Percentiles rank a stretch among this genome's conserved stretches.
Evolutionary conservation across 78 protist genomes (phyloP).

Genomic region (Chrysochromulina tobinii): DNA sequence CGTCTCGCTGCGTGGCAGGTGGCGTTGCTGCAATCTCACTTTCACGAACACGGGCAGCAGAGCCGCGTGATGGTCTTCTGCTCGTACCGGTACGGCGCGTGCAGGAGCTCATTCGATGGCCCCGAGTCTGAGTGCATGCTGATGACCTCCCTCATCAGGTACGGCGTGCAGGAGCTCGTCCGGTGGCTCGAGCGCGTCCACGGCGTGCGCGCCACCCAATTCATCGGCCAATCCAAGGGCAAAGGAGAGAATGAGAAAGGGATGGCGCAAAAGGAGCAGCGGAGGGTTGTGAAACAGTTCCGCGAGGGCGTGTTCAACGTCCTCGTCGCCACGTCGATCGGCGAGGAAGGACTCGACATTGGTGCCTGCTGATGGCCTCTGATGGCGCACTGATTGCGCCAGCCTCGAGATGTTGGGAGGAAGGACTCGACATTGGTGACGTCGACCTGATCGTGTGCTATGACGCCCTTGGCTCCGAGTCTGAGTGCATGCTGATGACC

Average conservation of each 20-base stretch:
- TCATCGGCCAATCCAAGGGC: neutral
- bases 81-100: too few species aligned
- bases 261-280: constrained; percentile 52
- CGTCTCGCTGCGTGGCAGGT: too few species aligned
- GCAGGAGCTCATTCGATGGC: too few species aligned
- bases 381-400: too few species aligned
- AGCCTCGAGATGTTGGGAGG: neutral
- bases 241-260: neutral
- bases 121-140: neutral
- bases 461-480: constrained; percentile 68
- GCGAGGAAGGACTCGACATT: constrained; percentile 91
- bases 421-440: constrained; percentile 62
- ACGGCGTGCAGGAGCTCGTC: neutral
- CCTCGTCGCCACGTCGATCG: constrained; percentile 91
- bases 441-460: constrained; percentile 91
- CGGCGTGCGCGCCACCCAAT: neutral
- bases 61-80: neutral
- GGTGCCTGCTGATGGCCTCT: neutral
- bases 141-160: constrained; percentile 6
- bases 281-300: constrained; percentile 54
- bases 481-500: too few species aligned
- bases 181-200: neutral
- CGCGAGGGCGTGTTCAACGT: constrained; percentile 73
- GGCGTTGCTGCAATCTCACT: neutral
- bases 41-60: neutral